A percentile compares a stretch with the other conserved stretches of the same genome.
phyloP scores from a whole-genome alignment of 2,329 filamentous ascomycete species.

The Calonectria naviculata region DNA sequence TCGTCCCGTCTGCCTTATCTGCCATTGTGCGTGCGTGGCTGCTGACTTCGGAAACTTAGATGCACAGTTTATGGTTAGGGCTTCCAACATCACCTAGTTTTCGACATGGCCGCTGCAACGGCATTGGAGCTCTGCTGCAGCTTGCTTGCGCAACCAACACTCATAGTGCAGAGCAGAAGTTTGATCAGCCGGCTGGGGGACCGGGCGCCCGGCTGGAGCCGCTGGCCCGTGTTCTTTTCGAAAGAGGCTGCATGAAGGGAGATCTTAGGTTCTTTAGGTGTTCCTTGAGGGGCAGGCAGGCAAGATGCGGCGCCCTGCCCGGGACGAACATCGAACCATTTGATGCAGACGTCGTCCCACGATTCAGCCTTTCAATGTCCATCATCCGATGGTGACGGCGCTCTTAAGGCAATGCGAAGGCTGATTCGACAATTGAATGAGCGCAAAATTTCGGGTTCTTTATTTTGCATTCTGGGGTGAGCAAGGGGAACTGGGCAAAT shows the following conservation, averaged over 20 bases:
- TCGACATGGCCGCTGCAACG: not conserved
- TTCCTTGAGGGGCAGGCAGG: constrained; percentile 25
- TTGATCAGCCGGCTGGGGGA: constrained; percentile 20
- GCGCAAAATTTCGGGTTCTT: not conserved
- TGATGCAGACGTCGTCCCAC: constrained; percentile 38
- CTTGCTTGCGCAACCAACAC: not conserved
- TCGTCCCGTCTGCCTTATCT: constrained; percentile 1
- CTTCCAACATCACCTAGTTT: not conserved
- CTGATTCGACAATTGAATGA: constrained; percentile 22
- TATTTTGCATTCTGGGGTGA: constrained; percentile 9
- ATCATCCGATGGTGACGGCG: constrained; percentile 41
- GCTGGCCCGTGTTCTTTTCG: constrained; percentile 35
- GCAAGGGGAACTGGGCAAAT: constrained; percentile 11
- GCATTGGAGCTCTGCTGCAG: not conserved
- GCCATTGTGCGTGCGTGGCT: not conserved
- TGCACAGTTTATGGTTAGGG: not conserved
- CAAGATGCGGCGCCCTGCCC: constrained; percentile 34
- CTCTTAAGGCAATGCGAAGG: not conserved
- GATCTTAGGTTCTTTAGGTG: constrained; percentile 27
- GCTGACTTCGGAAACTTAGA: not conserved
- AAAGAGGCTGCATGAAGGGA: constrained; percentile 30
- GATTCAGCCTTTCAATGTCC: constrained; percentile 21
- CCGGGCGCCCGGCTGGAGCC: constrained; percentile 38
- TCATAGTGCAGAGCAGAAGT: not conserved
- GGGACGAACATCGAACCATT: constrained; percentile 42